A percentile compares a stretch with the other conserved stretches of the same genome.
phyloP scores from a whole-genome alignment of 495 filamentous ascomycete species.

The Elasticomyces elasticus region DNA sequence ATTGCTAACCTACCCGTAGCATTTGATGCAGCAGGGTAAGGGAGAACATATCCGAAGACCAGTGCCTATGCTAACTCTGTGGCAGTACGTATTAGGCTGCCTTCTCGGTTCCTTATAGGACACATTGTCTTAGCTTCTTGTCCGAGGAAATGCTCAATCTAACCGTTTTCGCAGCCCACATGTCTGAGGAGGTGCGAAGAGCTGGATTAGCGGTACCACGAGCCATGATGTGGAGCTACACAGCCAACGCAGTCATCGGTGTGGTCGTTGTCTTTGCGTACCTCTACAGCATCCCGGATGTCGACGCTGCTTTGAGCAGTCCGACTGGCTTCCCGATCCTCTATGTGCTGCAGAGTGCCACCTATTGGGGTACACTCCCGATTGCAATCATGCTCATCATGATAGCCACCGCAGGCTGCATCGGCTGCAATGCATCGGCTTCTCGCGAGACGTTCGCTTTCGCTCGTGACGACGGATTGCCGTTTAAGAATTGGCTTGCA shows the following conservation, averaged over 20 bases:
- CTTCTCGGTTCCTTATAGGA: too few species aligned
- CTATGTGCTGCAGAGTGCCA: neutral
- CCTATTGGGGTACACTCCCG: neutral
- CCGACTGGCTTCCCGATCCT: neutral
- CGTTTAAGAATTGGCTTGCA: neutral
- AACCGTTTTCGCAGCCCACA: neutral
- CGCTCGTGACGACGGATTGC: neutral
- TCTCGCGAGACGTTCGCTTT: neutral
- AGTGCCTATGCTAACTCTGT: too few species aligned
- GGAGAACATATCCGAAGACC: too few species aligned
- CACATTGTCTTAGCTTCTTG: neutral
- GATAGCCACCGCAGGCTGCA: neutral
- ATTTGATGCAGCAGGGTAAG: too few species aligned
- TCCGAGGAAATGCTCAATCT: too few species aligned
- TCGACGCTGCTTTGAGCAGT: neutral
- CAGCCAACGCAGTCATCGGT: neutral
- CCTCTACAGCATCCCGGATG: neutral
- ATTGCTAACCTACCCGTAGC: neutral
- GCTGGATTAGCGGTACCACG: neutral
- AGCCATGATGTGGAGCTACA: slow-evolving; percentile 5
- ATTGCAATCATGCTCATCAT: neutral
- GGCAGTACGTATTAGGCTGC: too few species aligned
- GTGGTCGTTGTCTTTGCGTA: neutral
- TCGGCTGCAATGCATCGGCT: neutral
- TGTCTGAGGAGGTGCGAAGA: slow-evolving; percentile 1